Conservation (phyloP, 495 filamentous ascomycete species). For the Hamigera avellanea region DNA sequence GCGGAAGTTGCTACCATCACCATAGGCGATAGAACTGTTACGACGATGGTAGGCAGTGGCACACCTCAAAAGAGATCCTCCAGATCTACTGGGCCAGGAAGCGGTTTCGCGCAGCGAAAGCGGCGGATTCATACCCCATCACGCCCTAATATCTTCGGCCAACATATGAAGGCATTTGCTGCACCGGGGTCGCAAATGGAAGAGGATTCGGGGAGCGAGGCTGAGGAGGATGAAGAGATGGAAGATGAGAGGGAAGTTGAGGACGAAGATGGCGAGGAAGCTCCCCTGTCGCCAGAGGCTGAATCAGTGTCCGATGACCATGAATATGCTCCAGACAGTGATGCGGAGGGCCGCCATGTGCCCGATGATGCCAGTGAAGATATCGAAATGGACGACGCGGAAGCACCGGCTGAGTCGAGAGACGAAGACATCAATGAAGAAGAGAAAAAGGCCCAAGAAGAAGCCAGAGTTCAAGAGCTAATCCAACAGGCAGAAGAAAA, state of each 20-base stretch:
- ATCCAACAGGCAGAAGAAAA: slow-evolving; percentile 53
- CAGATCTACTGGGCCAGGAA: slow-evolving; percentile 7
- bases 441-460: slow-evolving; percentile 53
- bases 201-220: slow-evolving; percentile 14
- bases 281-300: neutral
- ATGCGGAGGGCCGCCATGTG: slow-evolving; percentile 3
- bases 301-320: slow-evolving; percentile 1
- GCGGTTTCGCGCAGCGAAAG: slow-evolving; percentile 13
- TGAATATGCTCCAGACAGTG: slow-evolving; percentile 4
- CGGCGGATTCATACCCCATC: slow-evolving; percentile 32
- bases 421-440: slow-evolving; percentile 48
- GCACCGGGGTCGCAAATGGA: slow-evolving; percentile 48
- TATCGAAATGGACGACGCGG: slow-evolving; percentile 7
- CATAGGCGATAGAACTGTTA: slow-evolving; percentile 69
- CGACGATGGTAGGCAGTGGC: slow-evolving; percentile 42
- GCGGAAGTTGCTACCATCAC: slow-evolving; percentile 81
- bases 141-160: slow-evolving; percentile 44
- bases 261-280: slow-evolving; percentile 18
- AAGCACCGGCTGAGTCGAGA: slow-evolving; percentile 7
- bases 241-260: slow-evolving; percentile 22
- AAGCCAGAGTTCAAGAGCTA: slow-evolving; percentile 50
- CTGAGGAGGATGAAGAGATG: slow-evolving; percentile 12
- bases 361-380: slow-evolving; percentile 4
- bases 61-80: slow-evolving; percentile 26
- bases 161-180: slow-evolving; percentile 59